These are phyloP conservation scores for Cryomyces minteri DNA, from an alignment of 495 filamentous ascomycete species.

Conservation along the genomic window DNA sequence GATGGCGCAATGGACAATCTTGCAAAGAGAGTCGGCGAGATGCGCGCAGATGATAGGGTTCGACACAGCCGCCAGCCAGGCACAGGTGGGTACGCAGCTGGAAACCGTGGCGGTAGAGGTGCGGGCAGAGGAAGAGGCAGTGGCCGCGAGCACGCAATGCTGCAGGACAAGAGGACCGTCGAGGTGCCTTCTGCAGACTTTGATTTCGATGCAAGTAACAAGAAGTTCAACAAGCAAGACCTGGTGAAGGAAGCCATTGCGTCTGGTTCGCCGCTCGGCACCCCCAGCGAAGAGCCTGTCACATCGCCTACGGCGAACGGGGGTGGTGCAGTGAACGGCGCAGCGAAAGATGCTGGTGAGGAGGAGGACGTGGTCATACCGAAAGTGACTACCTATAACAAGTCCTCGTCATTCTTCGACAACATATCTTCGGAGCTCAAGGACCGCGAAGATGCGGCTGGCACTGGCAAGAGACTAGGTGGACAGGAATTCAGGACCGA, in stretches of 20 bases:
- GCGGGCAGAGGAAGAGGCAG: conserved; percentile 34
- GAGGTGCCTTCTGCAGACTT: conserved; percentile 82
- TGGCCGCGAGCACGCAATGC: conserved; percentile 19
- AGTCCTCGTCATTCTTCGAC: conserved; percentile 77
- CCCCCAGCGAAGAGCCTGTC: conserved; percentile 25
- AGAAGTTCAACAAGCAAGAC: conserved; percentile 97
- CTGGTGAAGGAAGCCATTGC: conserved; percentile 82
- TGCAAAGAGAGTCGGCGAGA: conserved; percentile 69
- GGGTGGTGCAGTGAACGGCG: neutral
- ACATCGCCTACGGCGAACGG: conserved; percentile 17
- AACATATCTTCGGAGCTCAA: conserved; percentile 89
- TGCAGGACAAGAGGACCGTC: conserved; percentile 17
- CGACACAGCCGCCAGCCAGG: conserved; percentile 11
- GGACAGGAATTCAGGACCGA: conserved; percentile 87
- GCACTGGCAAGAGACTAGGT: conserved; percentile 39
- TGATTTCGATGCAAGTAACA: conserved; percentile 84
- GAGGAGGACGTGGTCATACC: conserved; percentile 24
- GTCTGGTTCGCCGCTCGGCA: conserved; percentile 43
- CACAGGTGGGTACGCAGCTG: conserved; percentile 14
- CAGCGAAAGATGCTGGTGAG: conserved; percentile 8
- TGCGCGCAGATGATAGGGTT: conserved; percentile 46
- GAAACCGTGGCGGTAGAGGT: conserved; percentile 5
- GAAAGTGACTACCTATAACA: conserved; percentile 51
- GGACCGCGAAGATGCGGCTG: conserved; percentile 62
- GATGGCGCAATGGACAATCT: conserved; percentile 52